These are phyloP conservation scores for Nymphaea colorata DNA, from an alignment of 164 flowering plant genomes.

Conservation along the genomic window DNA sequence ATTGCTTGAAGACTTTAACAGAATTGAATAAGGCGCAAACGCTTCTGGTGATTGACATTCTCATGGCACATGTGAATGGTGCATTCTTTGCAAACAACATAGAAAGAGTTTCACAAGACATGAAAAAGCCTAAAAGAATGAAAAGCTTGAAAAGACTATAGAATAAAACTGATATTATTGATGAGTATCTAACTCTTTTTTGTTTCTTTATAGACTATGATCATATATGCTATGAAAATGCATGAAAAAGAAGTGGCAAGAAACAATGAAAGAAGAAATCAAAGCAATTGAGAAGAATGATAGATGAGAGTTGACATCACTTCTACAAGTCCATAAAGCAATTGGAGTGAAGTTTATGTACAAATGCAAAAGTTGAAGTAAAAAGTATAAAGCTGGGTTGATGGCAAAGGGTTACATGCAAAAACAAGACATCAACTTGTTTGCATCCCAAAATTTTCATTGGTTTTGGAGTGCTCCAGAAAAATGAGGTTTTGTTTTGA, in stretches of 20 bases:
- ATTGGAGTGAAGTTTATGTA: constrained; percentile 1
- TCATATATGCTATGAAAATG: not conserved
- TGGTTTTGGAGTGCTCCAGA: no score
- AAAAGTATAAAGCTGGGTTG: not conserved
- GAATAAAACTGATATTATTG: not conserved
- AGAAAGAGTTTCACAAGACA: not conserved
- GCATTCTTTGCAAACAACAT: not conserved
- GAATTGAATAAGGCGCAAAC: not conserved
- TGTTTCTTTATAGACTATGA: not conserved
- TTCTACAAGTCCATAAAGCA: not conserved
- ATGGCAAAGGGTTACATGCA: not conserved
- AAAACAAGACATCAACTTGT: not conserved
- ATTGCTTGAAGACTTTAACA: not conserved
- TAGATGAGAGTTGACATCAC: not conserved
- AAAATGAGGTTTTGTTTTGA: no score
- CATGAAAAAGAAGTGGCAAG: not conserved
- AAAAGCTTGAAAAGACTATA: not conserved
- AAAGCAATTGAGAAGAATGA: not conserved
- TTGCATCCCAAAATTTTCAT: no score
- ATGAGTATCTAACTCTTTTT: not conserved
- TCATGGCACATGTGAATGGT: not conserved
- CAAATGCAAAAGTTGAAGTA: constrained; percentile 3
- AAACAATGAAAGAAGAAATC: constrained; percentile 2
- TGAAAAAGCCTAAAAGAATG: not conserved
- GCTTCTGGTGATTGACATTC: not conserved